Evolutionary conservation across 768 basidiomycete species (phyloP).

Genomic region (Xerocomellus chrysenteron): DNA sequence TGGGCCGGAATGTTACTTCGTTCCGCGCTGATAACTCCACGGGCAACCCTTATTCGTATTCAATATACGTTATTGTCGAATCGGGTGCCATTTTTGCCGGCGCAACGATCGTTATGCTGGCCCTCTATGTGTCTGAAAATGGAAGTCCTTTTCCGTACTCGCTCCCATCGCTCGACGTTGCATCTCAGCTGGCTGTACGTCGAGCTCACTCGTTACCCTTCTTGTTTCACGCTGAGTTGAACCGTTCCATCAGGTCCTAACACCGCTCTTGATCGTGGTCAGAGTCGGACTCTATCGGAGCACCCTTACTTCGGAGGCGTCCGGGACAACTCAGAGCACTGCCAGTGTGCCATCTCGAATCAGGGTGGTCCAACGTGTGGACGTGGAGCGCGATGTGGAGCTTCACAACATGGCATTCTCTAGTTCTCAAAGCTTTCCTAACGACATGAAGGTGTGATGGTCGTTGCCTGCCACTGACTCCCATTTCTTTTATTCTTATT

Average conservation of each 20-base stretch:
- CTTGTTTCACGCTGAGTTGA: not conserved
- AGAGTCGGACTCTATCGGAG: constrained; percentile 10
- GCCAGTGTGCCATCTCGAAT: not conserved
- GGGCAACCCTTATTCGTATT: constrained; percentile 9
- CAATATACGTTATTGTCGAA: not conserved
- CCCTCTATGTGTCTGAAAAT: constrained; percentile 5
- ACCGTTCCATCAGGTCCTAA: constrained; percentile 6
- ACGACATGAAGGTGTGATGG: not conserved
- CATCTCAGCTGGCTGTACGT: constrained; percentile 21
- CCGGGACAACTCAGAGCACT: not conserved
- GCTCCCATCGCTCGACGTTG: constrained; percentile 16
- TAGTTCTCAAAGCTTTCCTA: not conserved
- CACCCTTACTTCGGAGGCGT: not conserved
- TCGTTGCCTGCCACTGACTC: not conserved
- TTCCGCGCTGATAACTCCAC: not conserved
- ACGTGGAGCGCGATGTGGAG: not conserved
- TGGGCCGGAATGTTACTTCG: constrained; percentile 10
- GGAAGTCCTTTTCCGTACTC: constrained; percentile 11
- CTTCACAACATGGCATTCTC: not conserved
- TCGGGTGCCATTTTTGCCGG: not conserved
- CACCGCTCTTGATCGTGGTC: constrained; percentile 20
- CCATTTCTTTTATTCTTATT: not conserved
- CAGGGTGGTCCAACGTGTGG: not conserved
- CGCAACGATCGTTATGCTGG: constrained; percentile 19
- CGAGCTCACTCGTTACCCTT: not conserved